Conservation (phyloP, 495 filamentous ascomycete genomes). For the Neurospora cerealis region DNA sequence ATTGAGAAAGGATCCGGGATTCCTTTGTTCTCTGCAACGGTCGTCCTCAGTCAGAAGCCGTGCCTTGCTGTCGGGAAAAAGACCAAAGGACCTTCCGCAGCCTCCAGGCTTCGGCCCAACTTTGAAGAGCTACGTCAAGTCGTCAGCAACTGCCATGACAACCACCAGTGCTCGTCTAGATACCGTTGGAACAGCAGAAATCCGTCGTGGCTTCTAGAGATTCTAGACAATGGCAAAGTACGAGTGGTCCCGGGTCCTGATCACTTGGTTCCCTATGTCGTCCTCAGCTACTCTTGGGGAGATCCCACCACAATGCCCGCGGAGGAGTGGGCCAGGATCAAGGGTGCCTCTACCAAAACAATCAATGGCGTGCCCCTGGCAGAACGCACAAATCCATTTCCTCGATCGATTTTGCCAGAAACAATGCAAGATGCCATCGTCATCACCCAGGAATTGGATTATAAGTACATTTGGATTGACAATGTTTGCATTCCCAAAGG, state of each 20-base stretch:
- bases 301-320: constrained; percentile 17
- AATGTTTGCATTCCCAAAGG: constrained; percentile 25
- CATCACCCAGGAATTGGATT: constrained; percentile 11
- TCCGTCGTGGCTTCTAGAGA: constrained; percentile 22
- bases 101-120: constrained; percentile 9
- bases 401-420: constrained; percentile 8
- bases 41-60: constrained; percentile 4
- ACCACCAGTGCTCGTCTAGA: constrained; percentile 20
- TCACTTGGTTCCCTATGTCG: constrained; percentile 17
- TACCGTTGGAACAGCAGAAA: constrained; percentile 23
- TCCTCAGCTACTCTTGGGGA: constrained; percentile 27
- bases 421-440: constrained; percentile 22
- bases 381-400: constrained; percentile 15
- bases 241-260: constrained; percentile 9
- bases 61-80: neutral
- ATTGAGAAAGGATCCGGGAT: constrained; percentile 1
- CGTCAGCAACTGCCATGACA: constrained; percentile 15
- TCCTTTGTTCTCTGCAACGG: constrained; percentile 9
- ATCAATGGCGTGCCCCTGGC: constrained; percentile 15
- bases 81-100: constrained; percentile 1
- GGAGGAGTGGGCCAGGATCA: constrained; percentile 22
- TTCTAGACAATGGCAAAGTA: constrained; percentile 9
- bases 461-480: constrained; percentile 23
- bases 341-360: constrained; percentile 18
- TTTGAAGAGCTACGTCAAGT: constrained; percentile 12